A percentile compares a stretch with the other conserved stretches of the same genome.
Conservation (phyloP, 371 early-diverging fungal species). For the Chytridium lagenaria region DNA sequence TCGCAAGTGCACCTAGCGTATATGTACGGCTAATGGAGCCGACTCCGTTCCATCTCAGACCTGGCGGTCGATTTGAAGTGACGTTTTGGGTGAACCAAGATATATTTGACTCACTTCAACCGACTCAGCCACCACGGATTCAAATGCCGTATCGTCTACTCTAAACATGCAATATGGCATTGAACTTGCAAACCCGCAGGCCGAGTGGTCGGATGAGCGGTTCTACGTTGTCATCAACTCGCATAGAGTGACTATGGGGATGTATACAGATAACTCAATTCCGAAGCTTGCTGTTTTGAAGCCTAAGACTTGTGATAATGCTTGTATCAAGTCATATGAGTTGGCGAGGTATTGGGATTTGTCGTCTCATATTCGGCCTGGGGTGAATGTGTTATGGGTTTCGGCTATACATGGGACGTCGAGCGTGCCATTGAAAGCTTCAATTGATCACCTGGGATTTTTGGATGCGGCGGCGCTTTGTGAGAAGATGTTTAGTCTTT, state of each 20-base stretch:
- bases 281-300: not conserved
- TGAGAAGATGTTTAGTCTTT: not conserved
- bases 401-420: not conserved
- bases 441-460: not conserved
- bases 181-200: not conserved
- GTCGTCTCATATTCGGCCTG: not conserved
- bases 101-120: not conserved
- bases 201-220: not conserved
- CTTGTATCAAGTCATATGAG: not conserved
- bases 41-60: no score
- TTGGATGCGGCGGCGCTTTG: not conserved
- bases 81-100: not conserved
- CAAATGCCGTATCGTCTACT: not conserved
- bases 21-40: no score
- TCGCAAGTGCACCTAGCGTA: no score
- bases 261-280: not conserved
- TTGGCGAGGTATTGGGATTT: not conserved
- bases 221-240: not conserved
- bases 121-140: not conserved
- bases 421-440: not conserved
- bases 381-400: not conserved
- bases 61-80: no score
- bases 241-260: not conserved
- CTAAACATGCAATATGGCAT: no score
- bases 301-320: not conserved